A percentile compares a stretch with the other conserved stretches of the same genome.
Evolutionary conservation across 495 filamentous ascomycete genomes (phyloP).

Genomic region (Glonium stellatum): DNA sequence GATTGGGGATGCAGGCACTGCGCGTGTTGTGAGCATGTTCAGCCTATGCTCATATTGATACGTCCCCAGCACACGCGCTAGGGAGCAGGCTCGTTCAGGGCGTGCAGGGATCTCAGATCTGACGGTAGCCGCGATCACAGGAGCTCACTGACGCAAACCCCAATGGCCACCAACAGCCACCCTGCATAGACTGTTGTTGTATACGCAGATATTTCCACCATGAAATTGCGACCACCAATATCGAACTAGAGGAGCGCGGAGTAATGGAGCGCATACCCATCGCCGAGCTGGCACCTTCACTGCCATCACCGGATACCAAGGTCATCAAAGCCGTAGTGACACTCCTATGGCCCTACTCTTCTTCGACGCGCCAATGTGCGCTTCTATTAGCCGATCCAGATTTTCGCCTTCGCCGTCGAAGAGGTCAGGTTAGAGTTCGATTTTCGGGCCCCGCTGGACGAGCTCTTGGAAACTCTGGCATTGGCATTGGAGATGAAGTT

Average conservation of each 20-base stretch:
- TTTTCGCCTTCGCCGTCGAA: constrained; percentile 67
- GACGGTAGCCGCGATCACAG: neutral
- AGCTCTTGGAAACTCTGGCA: constrained; percentile 53
- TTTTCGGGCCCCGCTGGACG: constrained; percentile 69
- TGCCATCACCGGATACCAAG: constrained; percentile 27
- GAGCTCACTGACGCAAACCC: neutral
- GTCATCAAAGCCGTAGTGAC: constrained; percentile 64
- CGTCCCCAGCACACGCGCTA: no score
- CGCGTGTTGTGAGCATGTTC: no score
- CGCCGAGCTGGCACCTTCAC: constrained; percentile 56
- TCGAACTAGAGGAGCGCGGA: neutral
- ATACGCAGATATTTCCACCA: neutral
- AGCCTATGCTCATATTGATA: no score
- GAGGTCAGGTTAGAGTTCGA: constrained; percentile 75
- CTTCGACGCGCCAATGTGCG: constrained; percentile 60
- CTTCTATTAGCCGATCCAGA: constrained; percentile 81
- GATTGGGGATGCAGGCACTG: no score
- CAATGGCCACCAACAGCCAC: neutral
- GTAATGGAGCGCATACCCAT: constrained; percentile 51
- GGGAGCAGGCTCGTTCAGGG: no score
- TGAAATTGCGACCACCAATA: neutral
- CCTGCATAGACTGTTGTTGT: neutral
- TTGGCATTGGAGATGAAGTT: constrained; percentile 74
- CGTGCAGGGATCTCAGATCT: no score
- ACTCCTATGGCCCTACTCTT: constrained; percentile 87